Conservation (phyloP, 768 basidiomycete genomes). For the Mycena epipterygia region DNA sequence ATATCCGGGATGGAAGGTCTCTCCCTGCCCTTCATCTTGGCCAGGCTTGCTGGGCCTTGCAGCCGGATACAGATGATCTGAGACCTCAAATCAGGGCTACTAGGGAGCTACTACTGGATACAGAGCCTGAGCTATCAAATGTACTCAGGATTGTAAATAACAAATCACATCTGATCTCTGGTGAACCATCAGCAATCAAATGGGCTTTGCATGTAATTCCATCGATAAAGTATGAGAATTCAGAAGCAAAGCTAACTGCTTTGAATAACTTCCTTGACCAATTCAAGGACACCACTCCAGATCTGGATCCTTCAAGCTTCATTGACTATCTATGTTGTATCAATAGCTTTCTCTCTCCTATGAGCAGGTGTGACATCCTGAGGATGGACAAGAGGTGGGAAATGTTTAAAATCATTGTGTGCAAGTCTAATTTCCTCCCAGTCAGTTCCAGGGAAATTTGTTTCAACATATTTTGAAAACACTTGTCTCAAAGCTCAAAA, state of each 20-base stretch:
- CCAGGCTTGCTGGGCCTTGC: too few relatives aligned
- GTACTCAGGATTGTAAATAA: background rate
- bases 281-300: background rate
- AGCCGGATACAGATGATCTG: too few relatives aligned
- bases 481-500: too few relatives aligned
- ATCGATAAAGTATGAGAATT: background rate
- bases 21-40: too few relatives aligned
- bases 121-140: background rate
- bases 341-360: background rate
- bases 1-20: background rate
- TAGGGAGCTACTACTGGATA: too few relatives aligned
- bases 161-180: background rate
- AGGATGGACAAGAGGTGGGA: background rate
- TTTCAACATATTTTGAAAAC: too few relatives aligned
- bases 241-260: background rate
- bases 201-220: background rate
- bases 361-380: background rate
- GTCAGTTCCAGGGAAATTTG: too few relatives aligned
- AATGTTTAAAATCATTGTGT: background rate
- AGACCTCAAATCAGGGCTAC: too few relatives aligned
- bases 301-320: background rate
- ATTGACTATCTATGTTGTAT: background rate
- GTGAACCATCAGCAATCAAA: background rate
- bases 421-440: too few relatives aligned
- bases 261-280: background rate